These are phyloP conservation scores for Termitomyces sp. DNA, from an alignment of 768 basidiomycete genomes.

Conservation along the genomic window DNA sequence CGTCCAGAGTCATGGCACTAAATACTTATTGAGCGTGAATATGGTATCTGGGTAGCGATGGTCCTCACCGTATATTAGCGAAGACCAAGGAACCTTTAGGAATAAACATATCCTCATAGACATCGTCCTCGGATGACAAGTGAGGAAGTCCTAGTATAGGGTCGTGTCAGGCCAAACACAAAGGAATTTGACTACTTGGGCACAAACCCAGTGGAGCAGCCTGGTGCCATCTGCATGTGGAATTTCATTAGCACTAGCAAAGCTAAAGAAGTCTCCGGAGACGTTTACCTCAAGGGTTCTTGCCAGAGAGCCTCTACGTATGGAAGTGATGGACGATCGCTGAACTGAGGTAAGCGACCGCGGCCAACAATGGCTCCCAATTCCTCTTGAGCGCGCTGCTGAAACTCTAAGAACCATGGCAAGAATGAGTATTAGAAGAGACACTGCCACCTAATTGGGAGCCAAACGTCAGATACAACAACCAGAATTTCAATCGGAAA, in stretches of 20 bases:
- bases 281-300: conserved; percentile 9
- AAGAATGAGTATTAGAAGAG: conserved; percentile 8
- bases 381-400: conserved; percentile 13
- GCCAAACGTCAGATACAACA: not conserved
- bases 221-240: conserved; percentile 10
- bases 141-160: conserved; percentile 7
- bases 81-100: conserved; percentile 15
- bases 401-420: conserved; percentile 14
- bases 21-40: not conserved
- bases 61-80: conserved; percentile 14
- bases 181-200: not conserved
- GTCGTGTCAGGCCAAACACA: not conserved
- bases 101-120: conserved; percentile 18
- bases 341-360: conserved; percentile 13
- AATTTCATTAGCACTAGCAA: not conserved
- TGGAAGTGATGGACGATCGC: conserved; percentile 11
- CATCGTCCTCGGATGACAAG: too few relatives aligned
- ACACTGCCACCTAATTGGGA: not conserved
- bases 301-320: conserved; percentile 11
- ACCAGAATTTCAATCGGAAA: too few relatives aligned
- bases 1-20: conserved; percentile 25
- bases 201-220: conserved; percentile 9
- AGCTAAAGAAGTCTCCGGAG: too few relatives aligned
- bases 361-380: conserved; percentile 12
- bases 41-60: not conserved